Conservation (phyloP, 495 filamentous ascomycete genomes). For the Tuber brumale region DNA sequence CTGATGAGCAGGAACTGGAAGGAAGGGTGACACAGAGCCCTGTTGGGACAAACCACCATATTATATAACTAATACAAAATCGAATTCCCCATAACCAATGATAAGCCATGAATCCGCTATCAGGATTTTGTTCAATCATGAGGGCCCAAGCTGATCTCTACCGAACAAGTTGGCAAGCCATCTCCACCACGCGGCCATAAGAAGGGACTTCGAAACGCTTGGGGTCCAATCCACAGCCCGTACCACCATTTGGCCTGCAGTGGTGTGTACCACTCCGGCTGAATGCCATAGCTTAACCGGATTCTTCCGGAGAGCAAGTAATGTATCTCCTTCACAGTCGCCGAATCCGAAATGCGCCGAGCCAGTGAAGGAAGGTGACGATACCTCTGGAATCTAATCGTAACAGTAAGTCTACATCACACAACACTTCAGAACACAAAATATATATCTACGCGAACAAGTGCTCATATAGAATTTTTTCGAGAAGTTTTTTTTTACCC, state of each 20-base stretch:
- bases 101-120: neutral
- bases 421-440: neutral
- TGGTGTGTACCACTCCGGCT: neutral
- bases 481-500: neutral
- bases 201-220: neutral
- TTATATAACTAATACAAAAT: neutral
- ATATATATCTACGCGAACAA: neutral
- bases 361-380: neutral
- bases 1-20: neutral
- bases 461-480: neutral
- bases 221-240: neutral
- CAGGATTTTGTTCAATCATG: neutral
- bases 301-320: neutral
- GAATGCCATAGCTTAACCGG: neutral
- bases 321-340: neutral
- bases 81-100: neutral
- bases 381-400: neutral
- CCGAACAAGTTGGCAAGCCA: neutral
- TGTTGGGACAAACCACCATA: neutral
- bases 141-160: neutral
- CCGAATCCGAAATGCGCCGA: neutral
- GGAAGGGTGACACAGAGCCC: neutral
- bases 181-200: neutral
- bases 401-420: neutral
- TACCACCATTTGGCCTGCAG: neutral